A percentile compares a stretch with the other conserved stretches of the same genome.
Evolutionary conservation across 1,139 yeast species (phyloP).

Genomic region (Suhomyces taliae): DNA sequence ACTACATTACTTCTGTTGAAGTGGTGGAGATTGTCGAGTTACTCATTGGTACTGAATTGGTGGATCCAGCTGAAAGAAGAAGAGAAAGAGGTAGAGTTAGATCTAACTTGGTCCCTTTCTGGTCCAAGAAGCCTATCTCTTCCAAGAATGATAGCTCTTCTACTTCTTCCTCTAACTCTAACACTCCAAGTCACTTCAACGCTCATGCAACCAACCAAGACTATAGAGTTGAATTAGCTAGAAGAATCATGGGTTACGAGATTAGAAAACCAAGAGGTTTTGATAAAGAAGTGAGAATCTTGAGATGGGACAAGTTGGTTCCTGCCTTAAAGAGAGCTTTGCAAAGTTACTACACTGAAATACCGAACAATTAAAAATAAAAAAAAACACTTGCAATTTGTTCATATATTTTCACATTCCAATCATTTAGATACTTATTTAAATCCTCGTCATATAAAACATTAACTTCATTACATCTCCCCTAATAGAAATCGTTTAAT

Average conservation of each 20-base stretch:
- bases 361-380: constrained; percentile 24
- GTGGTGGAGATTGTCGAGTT: constrained; percentile 64
- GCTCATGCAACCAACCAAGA: constrained; percentile 35
- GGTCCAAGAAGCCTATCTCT: constrained; percentile 61
- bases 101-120: constrained; percentile 65
- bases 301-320: constrained; percentile 59
- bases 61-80: constrained; percentile 51
- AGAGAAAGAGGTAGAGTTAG: constrained; percentile 64
- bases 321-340: constrained; percentile 63
- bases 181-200: constrained; percentile 12
- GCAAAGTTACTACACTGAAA: constrained; percentile 62
- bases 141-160: constrained; percentile 42
- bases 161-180: constrained; percentile 7
- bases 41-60: constrained; percentile 49
- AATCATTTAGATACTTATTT: background rate
- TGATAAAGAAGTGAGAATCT: constrained; percentile 63
- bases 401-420: too few relatives aligned
- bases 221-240: constrained; percentile 55
- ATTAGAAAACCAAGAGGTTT: constrained; percentile 65
- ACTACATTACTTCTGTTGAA: constrained; percentile 65
- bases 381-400: background rate
- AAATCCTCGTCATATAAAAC: background rate
- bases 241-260: constrained; percentile 65
- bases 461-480: too few relatives aligned
- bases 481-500: too few relatives aligned